Percentiles rank a stretch among this genome's conserved stretches.
Conservation (phyloP, 2,329 filamentous ascomycete species). For the Monilinia vaccinii-corymbosi region DNA sequence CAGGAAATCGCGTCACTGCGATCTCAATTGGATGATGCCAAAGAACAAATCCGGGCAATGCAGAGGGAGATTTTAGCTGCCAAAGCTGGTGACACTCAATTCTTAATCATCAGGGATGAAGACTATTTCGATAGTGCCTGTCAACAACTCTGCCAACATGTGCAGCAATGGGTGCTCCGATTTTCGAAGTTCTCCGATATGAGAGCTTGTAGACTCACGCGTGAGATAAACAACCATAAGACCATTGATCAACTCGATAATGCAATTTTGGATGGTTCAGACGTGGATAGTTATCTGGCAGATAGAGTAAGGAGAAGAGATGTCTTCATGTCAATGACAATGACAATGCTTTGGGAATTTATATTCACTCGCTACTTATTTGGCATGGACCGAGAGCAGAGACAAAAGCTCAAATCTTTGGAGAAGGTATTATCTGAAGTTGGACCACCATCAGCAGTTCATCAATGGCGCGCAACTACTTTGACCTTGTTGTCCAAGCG, state of each 20-base stretch:
- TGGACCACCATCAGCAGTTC: constrained; percentile 79
- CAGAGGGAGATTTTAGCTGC: constrained; percentile 48
- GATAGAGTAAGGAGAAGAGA: constrained; percentile 85
- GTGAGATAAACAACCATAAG: constrained; percentile 83
- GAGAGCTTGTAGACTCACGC: constrained; percentile 73
- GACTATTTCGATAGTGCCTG: constrained; percentile 94
- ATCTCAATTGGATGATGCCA: constrained; percentile 64
- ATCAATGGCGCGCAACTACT: constrained; percentile 94
- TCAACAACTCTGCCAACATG: constrained; percentile 88
- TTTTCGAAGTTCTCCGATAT: constrained; percentile 98
- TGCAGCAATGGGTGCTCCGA: constrained; percentile 94
- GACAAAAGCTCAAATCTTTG: constrained; percentile 91
- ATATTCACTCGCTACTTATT: constrained; percentile 97
- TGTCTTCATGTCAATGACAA: constrained; percentile 96
- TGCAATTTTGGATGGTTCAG: constrained; percentile 83
- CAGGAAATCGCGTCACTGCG: constrained; percentile 71
- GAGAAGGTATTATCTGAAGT: constrained; percentile 89
- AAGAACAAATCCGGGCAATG: constrained; percentile 49
- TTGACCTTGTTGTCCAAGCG: constrained; percentile 79
- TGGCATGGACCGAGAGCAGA: constrained; percentile 95
- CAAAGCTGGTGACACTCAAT: constrained; percentile 56
- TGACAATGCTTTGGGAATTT: constrained; percentile 99
- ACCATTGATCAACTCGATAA: constrained; percentile 92
- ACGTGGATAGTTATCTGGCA: constrained; percentile 78
- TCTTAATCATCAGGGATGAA: constrained; percentile 75